Conservation (phyloP, 306 rosid species). For the Gillenia trifoliata region DNA sequence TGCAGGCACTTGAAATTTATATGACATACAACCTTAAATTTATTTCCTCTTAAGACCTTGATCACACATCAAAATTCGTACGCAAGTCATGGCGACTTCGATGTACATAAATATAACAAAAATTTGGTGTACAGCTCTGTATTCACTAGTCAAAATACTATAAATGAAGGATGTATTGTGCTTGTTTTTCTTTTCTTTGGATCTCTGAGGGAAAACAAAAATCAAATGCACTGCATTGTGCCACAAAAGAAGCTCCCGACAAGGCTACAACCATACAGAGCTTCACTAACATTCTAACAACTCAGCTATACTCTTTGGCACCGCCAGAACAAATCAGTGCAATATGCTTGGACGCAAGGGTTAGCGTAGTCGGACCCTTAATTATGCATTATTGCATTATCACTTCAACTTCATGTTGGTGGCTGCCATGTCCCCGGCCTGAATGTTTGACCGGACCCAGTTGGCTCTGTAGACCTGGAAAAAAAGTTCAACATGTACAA, state of each 20-base stretch:
- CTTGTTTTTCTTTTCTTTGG: neutral
- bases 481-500: constrained; percentile 11
- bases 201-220: neutral
- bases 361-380: neutral
- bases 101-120: neutral
- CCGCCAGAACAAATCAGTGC: neutral
- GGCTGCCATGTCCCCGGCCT: constrained; percentile 97
- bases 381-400: neutral
- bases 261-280: neutral
- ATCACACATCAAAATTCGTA: neutral
- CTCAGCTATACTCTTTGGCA: neutral
- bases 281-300: neutral
- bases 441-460: constrained; percentile 62
- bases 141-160: neutral
- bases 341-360: neutral
- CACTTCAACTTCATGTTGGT: constrained; percentile 48
- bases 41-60: neutral
- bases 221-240: neutral
- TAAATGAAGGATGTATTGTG: neutral
- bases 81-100: neutral
- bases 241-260: neutral
- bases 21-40: neutral
- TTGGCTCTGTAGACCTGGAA: constrained; percentile 74
- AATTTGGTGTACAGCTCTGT: neutral
- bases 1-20: neutral